Base-by-base conservation (phyloP, 139 green algal genomes). In the Spirogloea muscicola region DNA sequence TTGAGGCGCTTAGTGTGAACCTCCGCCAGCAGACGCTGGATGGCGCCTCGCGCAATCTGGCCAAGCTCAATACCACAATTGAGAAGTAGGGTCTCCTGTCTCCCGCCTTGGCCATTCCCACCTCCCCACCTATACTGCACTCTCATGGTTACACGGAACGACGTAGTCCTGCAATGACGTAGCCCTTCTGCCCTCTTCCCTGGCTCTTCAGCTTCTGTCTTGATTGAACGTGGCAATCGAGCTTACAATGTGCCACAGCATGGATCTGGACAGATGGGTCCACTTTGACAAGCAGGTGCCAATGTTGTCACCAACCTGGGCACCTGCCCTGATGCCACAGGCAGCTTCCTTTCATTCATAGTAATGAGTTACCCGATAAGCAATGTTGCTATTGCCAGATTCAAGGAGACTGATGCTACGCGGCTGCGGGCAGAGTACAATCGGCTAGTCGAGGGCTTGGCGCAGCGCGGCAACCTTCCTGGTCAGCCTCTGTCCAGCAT, bases 351-450 rank as follows among this genome's bases (percentile, higher is more conserved):
- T n/a, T n/a, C n/a, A n/a, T n/a, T n/a, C n/a, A n/a, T n/a, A n/a
- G n/a, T n/a, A n/a, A n/a, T n/a, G n/a, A n/a, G n/a, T n/a, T n/a
- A n/a, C n/a, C n/a, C n/a, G n/a, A n/a, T n/a, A n/a, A n/a, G n/a
- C n/a, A n/a, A n/a, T n/a, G n/a, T n/a, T n/a, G 46, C 21, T 55
- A 21, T 55, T 55, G 46, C 21, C 44, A 81, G 73, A 64, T 81
- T 79, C 16, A 93, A 90, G 66, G 81, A 84, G 27, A 82, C 87
- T 16, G 91, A 96, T 59, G 87, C 87, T 4, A 66, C 81, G 39
- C 80, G 88, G 39, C 83, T 97, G n/a, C 76, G 83, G 48, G 76
- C 83, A 9, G 93, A 97, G 85, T 97, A 97, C 83, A 37, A 89
- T 39, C 75, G 89, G n/a, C 81, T 97, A 49, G 91, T 96, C 44